Percentiles rank a stretch among this genome's conserved stretches.
Evolutionary conservation across 2,329 filamentous ascomycete species (phyloP).

Genomic region (Curvularia hawaiiensis): DNA sequence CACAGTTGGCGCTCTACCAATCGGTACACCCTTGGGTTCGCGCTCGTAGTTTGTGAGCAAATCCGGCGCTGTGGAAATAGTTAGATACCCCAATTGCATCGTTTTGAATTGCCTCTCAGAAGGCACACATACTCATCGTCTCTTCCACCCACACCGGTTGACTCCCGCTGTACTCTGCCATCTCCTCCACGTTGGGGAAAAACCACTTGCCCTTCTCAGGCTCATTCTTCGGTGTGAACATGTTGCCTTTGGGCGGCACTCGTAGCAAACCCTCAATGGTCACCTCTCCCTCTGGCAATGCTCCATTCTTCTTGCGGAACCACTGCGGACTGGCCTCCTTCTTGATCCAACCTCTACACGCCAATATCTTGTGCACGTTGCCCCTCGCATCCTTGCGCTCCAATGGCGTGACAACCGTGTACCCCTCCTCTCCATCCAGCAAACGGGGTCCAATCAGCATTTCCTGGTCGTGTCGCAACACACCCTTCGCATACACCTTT

Average conservation of each 20-base stretch:
- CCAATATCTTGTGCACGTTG: constrained; percentile 68
- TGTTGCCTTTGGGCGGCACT: constrained; percentile 95
- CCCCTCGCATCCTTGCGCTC: constrained; percentile 66
- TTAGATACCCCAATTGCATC: constrained; percentile 34
- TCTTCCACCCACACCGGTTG: constrained; percentile 95
- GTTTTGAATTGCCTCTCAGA: not conserved
- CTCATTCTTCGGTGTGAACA: constrained; percentile 91
- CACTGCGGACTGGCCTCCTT: constrained; percentile 73
- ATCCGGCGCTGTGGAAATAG: constrained; percentile 67
- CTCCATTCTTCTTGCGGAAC: constrained; percentile 59
- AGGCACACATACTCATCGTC: constrained; percentile 74
- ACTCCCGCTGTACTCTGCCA: constrained; percentile 81
- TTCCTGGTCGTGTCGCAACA: constrained; percentile 84
- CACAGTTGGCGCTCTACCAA: constrained; percentile 85
- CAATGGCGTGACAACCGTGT: constrained; percentile 87
- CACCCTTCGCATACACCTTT: constrained; percentile 75
- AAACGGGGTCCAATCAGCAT: constrained; percentile 95
- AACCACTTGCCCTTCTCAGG: constrained; percentile 87
- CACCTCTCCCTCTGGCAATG: constrained; percentile 72
- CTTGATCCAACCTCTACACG: constrained; percentile 91
- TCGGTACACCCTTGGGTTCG: constrained; percentile 81
- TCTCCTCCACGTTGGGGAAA: constrained; percentile 91
- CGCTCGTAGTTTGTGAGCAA: constrained; percentile 77
- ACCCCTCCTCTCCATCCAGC: constrained; percentile 88
- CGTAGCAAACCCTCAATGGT: constrained; percentile 82